Percentiles rank a stretch among this genome's conserved stretches.
Evolutionary conservation across 2,329 filamentous ascomycete species (phyloP).

Genomic region (Chrysosporium queenslandicum): DNA sequence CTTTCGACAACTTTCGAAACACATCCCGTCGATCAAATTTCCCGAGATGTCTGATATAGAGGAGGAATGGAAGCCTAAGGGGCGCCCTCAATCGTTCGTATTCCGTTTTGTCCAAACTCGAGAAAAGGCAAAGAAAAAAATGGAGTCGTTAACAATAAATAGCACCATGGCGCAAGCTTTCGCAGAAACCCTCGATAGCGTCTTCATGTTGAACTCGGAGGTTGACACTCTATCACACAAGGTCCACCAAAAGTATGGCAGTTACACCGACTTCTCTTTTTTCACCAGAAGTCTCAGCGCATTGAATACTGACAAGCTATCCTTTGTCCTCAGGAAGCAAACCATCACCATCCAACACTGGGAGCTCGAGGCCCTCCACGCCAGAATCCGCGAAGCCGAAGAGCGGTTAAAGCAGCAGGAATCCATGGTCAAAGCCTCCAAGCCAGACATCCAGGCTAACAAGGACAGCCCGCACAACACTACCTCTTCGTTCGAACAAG

Average conservation of each 20-base stretch:
- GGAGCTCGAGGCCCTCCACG: constrained; percentile 79
- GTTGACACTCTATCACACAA: constrained; percentile 63
- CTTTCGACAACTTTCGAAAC: constrained; percentile 3
- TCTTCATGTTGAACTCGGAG: constrained; percentile 78
- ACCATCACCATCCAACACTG: constrained; percentile 61
- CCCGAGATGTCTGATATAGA: constrained; percentile 51
- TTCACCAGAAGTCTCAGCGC: background rate
- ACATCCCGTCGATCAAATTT: constrained; percentile 6
- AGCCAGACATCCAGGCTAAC: constrained; percentile 15
- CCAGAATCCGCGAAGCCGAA: constrained; percentile 74
- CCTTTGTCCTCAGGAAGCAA: constrained; percentile 54
- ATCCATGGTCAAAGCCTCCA: constrained; percentile 8
- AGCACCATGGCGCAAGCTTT: constrained; percentile 84
- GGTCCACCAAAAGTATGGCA: constrained; percentile 67
- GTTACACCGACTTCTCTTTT: background rate
- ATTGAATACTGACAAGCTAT: background rate
- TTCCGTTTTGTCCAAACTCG: constrained; percentile 9
- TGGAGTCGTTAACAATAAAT: constrained; percentile 16
- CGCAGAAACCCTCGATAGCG: constrained; percentile 72
- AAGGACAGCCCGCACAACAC: constrained; percentile 18
- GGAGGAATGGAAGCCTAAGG: constrained; percentile 69
- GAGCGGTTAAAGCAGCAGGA: constrained; percentile 51
- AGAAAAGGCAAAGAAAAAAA: background rate
- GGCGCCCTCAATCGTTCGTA: constrained; percentile 65
- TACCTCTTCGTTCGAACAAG: constrained; percentile 14